Conservation (phyloP, 192 early-diverging fungal species). For the Podila verticillata region DNA sequence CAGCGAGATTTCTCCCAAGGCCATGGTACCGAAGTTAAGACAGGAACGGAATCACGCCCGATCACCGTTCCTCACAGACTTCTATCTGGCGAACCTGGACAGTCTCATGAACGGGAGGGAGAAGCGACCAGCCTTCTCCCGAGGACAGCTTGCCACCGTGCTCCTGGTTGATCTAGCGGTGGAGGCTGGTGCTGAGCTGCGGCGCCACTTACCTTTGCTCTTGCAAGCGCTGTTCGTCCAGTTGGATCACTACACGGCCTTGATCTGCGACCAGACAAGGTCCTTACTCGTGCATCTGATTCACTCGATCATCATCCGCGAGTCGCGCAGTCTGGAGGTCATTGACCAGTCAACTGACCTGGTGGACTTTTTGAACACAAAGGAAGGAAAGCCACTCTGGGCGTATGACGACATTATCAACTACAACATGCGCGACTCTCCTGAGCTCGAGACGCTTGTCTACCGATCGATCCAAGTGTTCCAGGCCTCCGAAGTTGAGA, state of each 20-base stretch:
- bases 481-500: constrained; percentile 53
- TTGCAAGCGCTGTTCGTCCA: constrained; percentile 84
- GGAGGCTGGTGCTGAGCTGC: constrained; percentile 73
- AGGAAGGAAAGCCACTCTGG: constrained; percentile 84
- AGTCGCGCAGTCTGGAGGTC: constrained; percentile 63
- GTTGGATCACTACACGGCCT: constrained; percentile 79
- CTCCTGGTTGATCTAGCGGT: constrained; percentile 84
- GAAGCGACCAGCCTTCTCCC: constrained; percentile 75
- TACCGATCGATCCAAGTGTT: constrained; percentile 61
- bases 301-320: constrained; percentile 73
- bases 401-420: constrained; percentile 80
- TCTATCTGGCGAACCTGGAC: constrained; percentile 78
- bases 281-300: constrained; percentile 81
- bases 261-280: constrained; percentile 81
- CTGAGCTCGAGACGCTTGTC: constrained; percentile 61
- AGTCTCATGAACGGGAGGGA: constrained; percentile 70
- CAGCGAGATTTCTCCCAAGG: constrained; percentile 72
- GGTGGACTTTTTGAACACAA: constrained; percentile 60
- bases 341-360: constrained; percentile 55
- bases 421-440: constrained; percentile 53
- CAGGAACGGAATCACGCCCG: constrained; percentile 37
- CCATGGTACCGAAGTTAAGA: constrained; percentile 70
- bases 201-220: constrained; percentile 73
- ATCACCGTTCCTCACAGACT: constrained; percentile 36
- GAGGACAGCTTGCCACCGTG: constrained; percentile 79